phyloP scores from a whole-genome alignment of 352 stramenopile species.

The Phytophthora fragariaefolia region DNA sequence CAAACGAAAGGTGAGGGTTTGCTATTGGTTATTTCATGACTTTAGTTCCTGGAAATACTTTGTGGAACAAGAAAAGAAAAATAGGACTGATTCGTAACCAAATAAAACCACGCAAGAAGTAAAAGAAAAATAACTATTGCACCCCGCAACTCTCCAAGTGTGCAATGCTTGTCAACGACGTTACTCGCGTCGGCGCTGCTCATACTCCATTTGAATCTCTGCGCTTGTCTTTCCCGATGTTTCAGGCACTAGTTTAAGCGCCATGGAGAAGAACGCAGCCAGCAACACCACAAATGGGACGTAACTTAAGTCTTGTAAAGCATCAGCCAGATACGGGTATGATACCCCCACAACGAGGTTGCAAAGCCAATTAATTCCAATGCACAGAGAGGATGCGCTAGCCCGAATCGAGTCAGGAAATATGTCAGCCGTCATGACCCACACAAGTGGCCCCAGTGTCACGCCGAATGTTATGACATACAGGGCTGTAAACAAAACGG shows the following conservation, averaged over 20 bases:
- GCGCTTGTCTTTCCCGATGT: slow-evolving; percentile 67
- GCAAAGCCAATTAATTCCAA: slow-evolving; percentile 55
- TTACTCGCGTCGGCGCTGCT: slow-evolving; percentile 3
- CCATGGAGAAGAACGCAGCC: slow-evolving; percentile 48
- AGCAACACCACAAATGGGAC: slow-evolving; percentile 58
- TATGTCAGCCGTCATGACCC: slow-evolving; percentile 35
- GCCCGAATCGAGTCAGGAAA: slow-evolving; percentile 32
- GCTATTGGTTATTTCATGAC: no score
- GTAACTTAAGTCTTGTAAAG: slow-evolving; percentile 45
- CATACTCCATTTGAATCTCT: slow-evolving; percentile 61
- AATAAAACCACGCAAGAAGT: no score
- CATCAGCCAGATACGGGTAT: slow-evolving; percentile 60
- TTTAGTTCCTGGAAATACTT: no score
- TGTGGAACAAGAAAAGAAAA: no score
- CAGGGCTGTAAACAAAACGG: slow-evolving; percentile 49
- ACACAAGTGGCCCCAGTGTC: slow-evolving; percentile 28
- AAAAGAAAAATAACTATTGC: no score
- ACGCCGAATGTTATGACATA: slow-evolving; percentile 46
- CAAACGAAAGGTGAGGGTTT: no score
- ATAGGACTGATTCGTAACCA: no score
- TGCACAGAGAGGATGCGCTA: slow-evolving; percentile 29
- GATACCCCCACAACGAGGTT: slow-evolving; percentile 63
- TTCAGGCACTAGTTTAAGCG: slow-evolving; percentile 56
- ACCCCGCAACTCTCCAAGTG: no score
- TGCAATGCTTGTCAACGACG: no score